phyloP scores from a whole-genome alignment of 2,329 filamentous ascomycete genomes.

The Aspergillus sp. region DNA sequence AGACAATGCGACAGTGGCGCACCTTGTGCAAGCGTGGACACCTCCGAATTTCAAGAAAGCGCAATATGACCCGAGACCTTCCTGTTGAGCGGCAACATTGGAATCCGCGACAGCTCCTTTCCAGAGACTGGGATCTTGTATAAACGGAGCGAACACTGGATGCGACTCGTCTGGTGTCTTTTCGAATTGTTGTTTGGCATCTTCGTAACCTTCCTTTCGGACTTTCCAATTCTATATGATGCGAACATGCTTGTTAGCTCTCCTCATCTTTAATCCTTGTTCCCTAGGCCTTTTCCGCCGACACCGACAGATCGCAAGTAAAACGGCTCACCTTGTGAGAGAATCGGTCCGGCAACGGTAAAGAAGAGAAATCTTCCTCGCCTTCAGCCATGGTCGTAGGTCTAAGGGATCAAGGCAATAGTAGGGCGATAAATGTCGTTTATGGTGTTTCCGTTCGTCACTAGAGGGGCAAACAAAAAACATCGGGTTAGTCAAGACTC shows the following conservation, averaged over 20 bases:
- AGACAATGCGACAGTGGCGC: slow-evolving; percentile 13
- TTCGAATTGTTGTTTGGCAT: slow-evolving; percentile 79
- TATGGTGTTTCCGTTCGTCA: not conserved
- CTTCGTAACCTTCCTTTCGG: slow-evolving; percentile 88
- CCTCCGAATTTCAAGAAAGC: slow-evolving; percentile 89
- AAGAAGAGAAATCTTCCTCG: slow-evolving; percentile 37
- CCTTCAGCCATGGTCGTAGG: slow-evolving; percentile 32
- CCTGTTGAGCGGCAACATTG: slow-evolving; percentile 93
- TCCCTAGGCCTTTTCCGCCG: not conserved
- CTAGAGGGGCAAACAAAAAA: not conserved
- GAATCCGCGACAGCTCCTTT: slow-evolving; percentile 88
- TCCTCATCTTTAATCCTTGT: not conserved
- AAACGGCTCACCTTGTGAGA: slow-evolving; percentile 31
- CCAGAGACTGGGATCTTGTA: slow-evolving; percentile 78
- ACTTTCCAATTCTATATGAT: slow-evolving; percentile 77
- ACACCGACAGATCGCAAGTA: not conserved
- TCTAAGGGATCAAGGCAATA: not conserved
- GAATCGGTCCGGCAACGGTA: slow-evolving; percentile 36
- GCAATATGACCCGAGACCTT: slow-evolving; percentile 78
- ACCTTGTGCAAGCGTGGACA: slow-evolving; percentile 65
- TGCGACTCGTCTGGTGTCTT: slow-evolving; percentile 76
- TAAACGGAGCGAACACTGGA: slow-evolving; percentile 76
- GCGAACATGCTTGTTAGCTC: not conserved
- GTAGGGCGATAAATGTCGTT: not conserved
- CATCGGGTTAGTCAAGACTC: not conserved